Conservation (phyloP, 2,329 filamentous ascomycete species). For the Clarireedia paspali region DNA sequence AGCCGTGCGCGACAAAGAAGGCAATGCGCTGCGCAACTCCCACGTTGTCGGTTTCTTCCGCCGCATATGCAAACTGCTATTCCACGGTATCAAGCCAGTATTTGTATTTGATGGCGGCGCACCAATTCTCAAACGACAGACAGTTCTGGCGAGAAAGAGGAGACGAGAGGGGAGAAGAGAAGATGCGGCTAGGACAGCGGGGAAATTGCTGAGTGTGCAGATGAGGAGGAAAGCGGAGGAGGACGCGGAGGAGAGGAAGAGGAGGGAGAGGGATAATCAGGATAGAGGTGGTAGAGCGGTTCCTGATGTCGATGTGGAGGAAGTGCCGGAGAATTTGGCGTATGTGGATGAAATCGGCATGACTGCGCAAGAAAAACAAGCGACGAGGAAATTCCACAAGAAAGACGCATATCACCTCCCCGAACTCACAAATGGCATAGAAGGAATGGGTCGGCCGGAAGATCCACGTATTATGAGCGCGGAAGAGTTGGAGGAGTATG, state of each 20-base stretch:
- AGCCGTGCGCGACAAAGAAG: slow-evolving; percentile 96
- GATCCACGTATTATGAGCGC: slow-evolving; percentile 95
- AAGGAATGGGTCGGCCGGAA: slow-evolving; percentile 80
- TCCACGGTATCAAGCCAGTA: slow-evolving; percentile 91
- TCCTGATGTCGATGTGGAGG: slow-evolving; percentile 55
- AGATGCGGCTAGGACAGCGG: slow-evolving; percentile 86
- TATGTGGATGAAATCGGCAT: slow-evolving; percentile 90
- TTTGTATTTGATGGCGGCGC: slow-evolving; percentile 98
- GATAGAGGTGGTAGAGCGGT: slow-evolving; percentile 31
- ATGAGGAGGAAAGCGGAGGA: slow-evolving; percentile 88
- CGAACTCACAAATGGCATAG: slow-evolving; percentile 69
- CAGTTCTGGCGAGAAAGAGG: slow-evolving; percentile 69
- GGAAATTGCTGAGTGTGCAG: slow-evolving; percentile 85
- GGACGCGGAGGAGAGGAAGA: slow-evolving; percentile 59
- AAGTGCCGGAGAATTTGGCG: slow-evolving; percentile 64
- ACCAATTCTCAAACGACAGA: slow-evolving; percentile 82
- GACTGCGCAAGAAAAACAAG: slow-evolving; percentile 65
- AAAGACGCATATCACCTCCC: slow-evolving; percentile 95
- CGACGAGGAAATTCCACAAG: slow-evolving; percentile 74
- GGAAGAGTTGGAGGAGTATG: slow-evolving; percentile 90
- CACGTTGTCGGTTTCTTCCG: slow-evolving; percentile 98
- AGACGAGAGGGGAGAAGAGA: slow-evolving; percentile 83
- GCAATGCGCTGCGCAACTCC: slow-evolving; percentile 90
- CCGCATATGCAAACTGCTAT: slow-evolving; percentile 93
- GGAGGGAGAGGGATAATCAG: slow-evolving; percentile 35